Evolutionary conservation across 2,329 filamentous ascomycete species (phyloP), one percentile per base, ranked within the genome.

Genomic region (Clonostachys sp.): DNA sequence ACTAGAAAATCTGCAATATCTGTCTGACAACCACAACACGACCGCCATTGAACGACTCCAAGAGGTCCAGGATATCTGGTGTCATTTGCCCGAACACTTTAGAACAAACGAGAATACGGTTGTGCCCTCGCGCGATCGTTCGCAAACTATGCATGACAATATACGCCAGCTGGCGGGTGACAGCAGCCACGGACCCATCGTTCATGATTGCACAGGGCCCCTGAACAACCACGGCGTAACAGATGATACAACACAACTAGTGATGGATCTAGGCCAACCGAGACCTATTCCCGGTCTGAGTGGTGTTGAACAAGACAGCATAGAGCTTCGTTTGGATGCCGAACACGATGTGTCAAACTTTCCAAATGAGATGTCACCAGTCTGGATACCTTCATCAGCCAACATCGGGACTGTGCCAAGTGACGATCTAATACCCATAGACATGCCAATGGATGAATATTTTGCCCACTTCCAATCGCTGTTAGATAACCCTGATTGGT

Each of bases 1-100:
- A 1, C 17, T 61, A 34, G 58, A 59, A 18, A 61, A 58, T 12
- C 48, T 61, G n/a, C 58, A 61, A 34, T 54, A 62, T 17, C 52
- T 61, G 1, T 59, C 53, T 10, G 58, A 57, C 3, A 48, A 56
- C 5, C 57, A 59, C 6, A 62, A 61, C 42, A 52, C 51, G 0
- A 60, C 60, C 38, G 59, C 59, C 14, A 44, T 50, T 2, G 55
- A 58, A 39, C 57, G 57, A 41, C 40, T 59, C 4, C 52, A 57
- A 1, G 57, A 59, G 13, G 16, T 39, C 36, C 13, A 39, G 14
- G 36, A 39, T 14, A 17, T 39, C 12, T 39, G 36, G 14, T 9
- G 14, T 14, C 13, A 39, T 10, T 17, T 39, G 13, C 16, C 36
- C 13, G 36, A 14, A 17, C 36, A 39, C 16, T 14, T 39, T 13